Percentiles rank a stretch among this genome's conserved stretches.
Evolutionary conservation across 169 alveolate genomes (phyloP).

Genomic region (Plasmodium vinckei): DNA sequence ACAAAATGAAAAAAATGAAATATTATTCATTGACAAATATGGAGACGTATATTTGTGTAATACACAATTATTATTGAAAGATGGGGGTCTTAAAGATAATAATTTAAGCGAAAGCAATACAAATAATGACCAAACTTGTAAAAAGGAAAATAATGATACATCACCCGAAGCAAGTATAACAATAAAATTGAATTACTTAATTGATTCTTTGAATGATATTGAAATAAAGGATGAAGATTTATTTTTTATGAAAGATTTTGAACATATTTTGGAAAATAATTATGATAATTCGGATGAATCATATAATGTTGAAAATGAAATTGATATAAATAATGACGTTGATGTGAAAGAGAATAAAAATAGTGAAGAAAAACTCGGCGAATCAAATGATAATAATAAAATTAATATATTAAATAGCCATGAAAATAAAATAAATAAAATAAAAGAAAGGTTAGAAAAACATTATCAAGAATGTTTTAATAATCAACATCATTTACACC

Average conservation of each 20-base stretch:
- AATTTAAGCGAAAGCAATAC: too few species aligned
- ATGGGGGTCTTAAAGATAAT: not conserved
- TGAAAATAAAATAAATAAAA: constrained; percentile 4
- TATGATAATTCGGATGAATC: not conserved
- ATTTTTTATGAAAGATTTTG: constrained; percentile 70
- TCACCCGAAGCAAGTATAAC: not conserved
- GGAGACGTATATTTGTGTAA: constrained; percentile 54
- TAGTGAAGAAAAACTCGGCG: not conserved
- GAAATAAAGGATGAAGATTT: constrained; percentile 67
- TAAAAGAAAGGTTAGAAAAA: constrained; percentile 29
- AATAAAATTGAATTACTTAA: constrained; percentile 20
- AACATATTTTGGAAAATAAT: constrained; percentile 4
- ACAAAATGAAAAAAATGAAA: constrained; percentile 28
- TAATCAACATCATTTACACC: constrained; percentile 18
- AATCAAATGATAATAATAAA: constrained; percentile 4
- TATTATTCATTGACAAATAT: constrained; percentile 55
- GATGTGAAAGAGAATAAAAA: not conserved
- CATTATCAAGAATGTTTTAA: constrained; percentile 54
- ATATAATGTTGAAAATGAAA: not conserved
- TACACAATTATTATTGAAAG: not conserved
- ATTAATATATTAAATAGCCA: constrained; percentile 7
- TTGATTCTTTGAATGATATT: constrained; percentile 53
- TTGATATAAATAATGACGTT: not conserved
- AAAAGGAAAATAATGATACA: not conserved
- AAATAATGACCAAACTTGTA: not conserved